Conservation (phyloP, 2,329 filamentous ascomycete species). For the Ceratocystis harringtonii region DNA sequence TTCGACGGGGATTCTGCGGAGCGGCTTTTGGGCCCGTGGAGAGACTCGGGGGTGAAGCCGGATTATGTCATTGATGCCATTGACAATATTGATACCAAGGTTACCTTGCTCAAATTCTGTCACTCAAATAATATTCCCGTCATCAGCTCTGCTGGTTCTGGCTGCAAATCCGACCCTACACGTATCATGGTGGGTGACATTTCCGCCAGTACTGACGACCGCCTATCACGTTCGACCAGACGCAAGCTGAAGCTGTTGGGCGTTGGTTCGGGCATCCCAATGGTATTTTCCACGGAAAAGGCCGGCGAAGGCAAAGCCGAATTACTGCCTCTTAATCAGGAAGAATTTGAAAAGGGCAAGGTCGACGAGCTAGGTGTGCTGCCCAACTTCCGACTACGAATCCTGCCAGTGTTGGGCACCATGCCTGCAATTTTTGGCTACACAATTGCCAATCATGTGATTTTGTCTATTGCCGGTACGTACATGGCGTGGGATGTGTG, state of each 20-base stretch:
- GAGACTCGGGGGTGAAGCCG: constrained; percentile 39
- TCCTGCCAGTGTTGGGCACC: constrained; percentile 83
- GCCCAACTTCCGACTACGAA: constrained; percentile 86
- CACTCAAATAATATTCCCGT: constrained; percentile 62
- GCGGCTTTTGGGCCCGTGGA: constrained; percentile 52
- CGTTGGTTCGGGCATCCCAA: constrained; percentile 71
- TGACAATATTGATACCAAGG: constrained; percentile 96
- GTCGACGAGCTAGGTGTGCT: constrained; percentile 79
- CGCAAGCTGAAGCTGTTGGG: constrained; percentile 63
- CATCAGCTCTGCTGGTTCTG: constrained; percentile 91
- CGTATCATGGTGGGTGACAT: constrained; percentile 85
- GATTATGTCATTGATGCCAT: constrained; percentile 95
- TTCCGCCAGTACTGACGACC: constrained; percentile 71
- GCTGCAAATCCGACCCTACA: constrained; percentile 77
- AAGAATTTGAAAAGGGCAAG: constrained; percentile 72
- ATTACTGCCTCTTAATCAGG: constrained; percentile 70
- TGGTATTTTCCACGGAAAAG: constrained; percentile 86
- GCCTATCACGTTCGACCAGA: constrained; percentile 70
- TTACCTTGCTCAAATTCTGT: constrained; percentile 78
- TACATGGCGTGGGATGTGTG: background rate
- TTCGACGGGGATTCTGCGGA: constrained; percentile 56
- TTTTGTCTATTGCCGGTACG: constrained; percentile 52
- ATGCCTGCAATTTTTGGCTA: constrained; percentile 97
- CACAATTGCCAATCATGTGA: constrained; percentile 80
- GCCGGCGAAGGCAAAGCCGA: constrained; percentile 81